Evolutionary conservation across 192 early-diverging fungal species (phyloP).

Genomic region (Rhizophagus clarus): DNA sequence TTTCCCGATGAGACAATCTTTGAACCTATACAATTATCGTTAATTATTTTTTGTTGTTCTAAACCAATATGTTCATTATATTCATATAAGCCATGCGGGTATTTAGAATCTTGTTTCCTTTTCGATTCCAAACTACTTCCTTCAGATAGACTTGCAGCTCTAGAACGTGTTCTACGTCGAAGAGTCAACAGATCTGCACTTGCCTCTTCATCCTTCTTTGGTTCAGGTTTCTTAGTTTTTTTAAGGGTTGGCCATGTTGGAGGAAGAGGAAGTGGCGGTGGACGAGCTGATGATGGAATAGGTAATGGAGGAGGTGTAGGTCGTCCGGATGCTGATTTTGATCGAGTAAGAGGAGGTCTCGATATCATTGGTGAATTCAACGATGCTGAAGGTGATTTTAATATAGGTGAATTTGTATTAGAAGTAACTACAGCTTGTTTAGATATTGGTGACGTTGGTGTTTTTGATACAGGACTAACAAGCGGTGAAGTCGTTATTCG

Average conservation of each 20-base stretch:
- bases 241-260: conserved; percentile 4
- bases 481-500: background rate
- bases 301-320: background rate
- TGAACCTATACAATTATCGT: background rate
- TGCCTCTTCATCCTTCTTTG: background rate
- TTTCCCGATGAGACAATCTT: background rate
- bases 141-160: background rate
- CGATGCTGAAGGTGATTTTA: background rate
- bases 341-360: background rate
- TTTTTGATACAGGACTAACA: background rate
- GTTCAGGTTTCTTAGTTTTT: conserved; percentile 6
- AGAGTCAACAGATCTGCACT: background rate
- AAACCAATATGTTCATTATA: background rate
- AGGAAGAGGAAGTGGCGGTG: conserved; percentile 29
- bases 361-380: background rate
- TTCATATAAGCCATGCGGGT: background rate
- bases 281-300: background rate
- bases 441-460: background rate
- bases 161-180: background rate
- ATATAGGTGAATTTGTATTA: background rate
- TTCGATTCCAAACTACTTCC: background rate
- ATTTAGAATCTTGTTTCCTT: background rate
- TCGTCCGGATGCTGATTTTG: background rate
- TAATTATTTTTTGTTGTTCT: background rate
- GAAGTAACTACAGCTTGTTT: background rate